phyloP scores from a whole-genome alignment of 371 early-diverging fungal species.

The Mucor indicus region DNA sequence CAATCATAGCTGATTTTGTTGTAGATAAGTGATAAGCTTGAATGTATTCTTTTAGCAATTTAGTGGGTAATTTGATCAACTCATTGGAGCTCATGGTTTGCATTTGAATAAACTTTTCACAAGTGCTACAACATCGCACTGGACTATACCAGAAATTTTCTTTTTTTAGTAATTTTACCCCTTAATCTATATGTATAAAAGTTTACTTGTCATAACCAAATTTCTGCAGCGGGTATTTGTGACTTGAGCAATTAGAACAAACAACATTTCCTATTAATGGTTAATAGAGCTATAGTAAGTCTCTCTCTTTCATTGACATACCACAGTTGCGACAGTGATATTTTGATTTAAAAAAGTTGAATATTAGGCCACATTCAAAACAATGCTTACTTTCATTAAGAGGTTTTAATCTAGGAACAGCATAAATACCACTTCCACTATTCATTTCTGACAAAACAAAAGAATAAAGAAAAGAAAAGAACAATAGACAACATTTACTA shows the following conservation, averaged over 20 bases:
- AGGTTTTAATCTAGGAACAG: conserved; percentile 36
- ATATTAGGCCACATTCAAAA: conserved; percentile 30
- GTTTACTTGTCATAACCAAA: conserved; percentile 52
- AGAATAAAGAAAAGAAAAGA: too few relatives aligned
- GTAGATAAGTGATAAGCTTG: conserved; percentile 40
- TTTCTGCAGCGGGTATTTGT: conserved; percentile 30
- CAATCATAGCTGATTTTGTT: conserved; percentile 30
- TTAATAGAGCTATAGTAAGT: too few relatives aligned
- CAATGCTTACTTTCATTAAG: conserved; percentile 27
- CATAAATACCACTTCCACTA: conserved; percentile 31
- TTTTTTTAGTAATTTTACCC: too few relatives aligned
- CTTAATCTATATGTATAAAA: too few relatives aligned
- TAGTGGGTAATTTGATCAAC: conserved; percentile 23
- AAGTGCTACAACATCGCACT: conserved; percentile 42
- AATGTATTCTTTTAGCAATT: conserved; percentile 36
- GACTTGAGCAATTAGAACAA: conserved; percentile 42
- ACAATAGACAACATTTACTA: too few relatives aligned
- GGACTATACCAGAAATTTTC: conserved; percentile 17
- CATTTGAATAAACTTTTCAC: conserved; percentile 36
- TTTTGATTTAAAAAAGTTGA: conserved; percentile 40
- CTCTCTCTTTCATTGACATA: too few relatives aligned
- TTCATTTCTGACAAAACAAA: too few relatives aligned
- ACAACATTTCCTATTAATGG: conserved; percentile 49
- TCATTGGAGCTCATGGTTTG: conserved; percentile 38
- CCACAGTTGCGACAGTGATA: conserved; percentile 51